Evolutionary conservation across 2,329 filamentous ascomycete species (phyloP), one percentile per base, ranked within the genome.

Genomic region (Capronia coronata): DNA sequence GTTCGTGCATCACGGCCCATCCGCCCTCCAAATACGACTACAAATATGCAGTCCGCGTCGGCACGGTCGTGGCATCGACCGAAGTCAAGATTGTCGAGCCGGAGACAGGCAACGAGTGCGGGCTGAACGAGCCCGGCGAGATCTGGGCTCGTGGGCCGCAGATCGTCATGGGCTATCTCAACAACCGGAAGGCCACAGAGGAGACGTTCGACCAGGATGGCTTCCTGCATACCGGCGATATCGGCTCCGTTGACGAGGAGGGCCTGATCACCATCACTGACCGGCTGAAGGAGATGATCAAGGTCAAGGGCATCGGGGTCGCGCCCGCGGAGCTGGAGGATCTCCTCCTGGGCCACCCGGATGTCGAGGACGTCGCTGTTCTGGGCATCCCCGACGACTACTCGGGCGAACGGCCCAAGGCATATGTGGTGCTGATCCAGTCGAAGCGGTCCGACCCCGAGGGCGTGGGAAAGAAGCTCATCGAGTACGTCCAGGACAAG

Each of bases 61-160:
- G 59, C 40, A 60, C 55, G 73, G 69, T 82, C 11, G 74, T 78
- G 10, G 74, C 78, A 0, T 74, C 68, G 8, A 83, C 80, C 0
- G 75, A 77, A 46, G 71, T 82, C 47, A 80, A 78, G 58, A 75
- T 83, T 47, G 62, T 82, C 29, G 72, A 77, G 35, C 61, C 62
- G 13, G 73, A 76, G 9, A 63, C 62, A 0, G 79, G 77, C 0
- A 70, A 68, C 1, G 76, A 82, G 57, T 73, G 71, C 1, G 74
- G 68, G 0, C 60, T 77, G 2, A 72, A 72, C 35, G 70, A 82
- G 59, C 68, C 74, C 0, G 78, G 77, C 9, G 78, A 81, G 61
- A 69, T 81, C 1, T 86, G 87, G 74, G 74, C 93, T 46, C 82
- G 82, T 49, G 88, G 88, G 0, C 87, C 87, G 0, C 93, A 93